These are phyloP conservation scores for Leishmania aethiopica DNA, from an alignment of 208 protist genomes.

Conservation along the genomic window DNA sequence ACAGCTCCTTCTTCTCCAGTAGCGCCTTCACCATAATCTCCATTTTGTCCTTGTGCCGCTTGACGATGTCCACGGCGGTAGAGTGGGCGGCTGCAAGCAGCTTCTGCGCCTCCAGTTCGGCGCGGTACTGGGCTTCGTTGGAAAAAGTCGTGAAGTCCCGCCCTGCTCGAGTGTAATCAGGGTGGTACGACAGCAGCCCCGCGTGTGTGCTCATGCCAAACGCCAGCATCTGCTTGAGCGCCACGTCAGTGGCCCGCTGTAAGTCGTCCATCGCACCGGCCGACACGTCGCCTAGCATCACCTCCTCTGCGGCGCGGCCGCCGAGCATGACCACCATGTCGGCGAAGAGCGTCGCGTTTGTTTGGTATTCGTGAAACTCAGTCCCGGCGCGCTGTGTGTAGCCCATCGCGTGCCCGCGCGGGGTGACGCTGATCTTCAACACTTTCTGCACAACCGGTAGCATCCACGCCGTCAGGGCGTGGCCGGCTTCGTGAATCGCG, in stretches of 20 bases:
- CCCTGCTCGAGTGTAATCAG: conserved; percentile 80
- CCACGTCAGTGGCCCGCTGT: conserved; percentile 84
- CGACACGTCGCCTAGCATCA: conserved; percentile 89
- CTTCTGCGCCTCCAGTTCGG: conserved; percentile 75
- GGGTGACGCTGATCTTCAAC: conserved; percentile 85
- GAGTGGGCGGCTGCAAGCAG: conserved; percentile 71
- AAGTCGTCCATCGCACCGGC: conserved; percentile 90
- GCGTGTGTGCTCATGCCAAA: conserved; percentile 85
- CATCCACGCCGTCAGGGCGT: conserved; percentile 80
- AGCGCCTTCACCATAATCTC: conserved; percentile 50
- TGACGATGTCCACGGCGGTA: conserved; percentile 59
- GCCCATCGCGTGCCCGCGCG: conserved; percentile 81
- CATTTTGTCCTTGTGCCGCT: conserved; percentile 60
- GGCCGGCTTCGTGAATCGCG: conserved; percentile 78
- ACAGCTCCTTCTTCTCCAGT: conserved; percentile 83
- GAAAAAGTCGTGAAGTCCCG: conserved; percentile 86
- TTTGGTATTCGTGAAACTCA: conserved; percentile 90
- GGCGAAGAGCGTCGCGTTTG: conserved; percentile 84
- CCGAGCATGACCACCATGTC: conserved; percentile 89
- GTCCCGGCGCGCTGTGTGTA: conserved; percentile 88
- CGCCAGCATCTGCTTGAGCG: conserved; percentile 80
- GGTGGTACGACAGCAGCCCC: conserved; percentile 82
- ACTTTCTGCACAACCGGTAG: conserved; percentile 73
- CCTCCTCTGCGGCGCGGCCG: conserved; percentile 84
- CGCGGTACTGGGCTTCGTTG: conserved; percentile 70